Percentiles rank a stretch among this genome's conserved stretches.
Evolutionary conservation across 352 stramenopile genomes (phyloP).

Genomic region (Pythium folliculosum): DNA sequence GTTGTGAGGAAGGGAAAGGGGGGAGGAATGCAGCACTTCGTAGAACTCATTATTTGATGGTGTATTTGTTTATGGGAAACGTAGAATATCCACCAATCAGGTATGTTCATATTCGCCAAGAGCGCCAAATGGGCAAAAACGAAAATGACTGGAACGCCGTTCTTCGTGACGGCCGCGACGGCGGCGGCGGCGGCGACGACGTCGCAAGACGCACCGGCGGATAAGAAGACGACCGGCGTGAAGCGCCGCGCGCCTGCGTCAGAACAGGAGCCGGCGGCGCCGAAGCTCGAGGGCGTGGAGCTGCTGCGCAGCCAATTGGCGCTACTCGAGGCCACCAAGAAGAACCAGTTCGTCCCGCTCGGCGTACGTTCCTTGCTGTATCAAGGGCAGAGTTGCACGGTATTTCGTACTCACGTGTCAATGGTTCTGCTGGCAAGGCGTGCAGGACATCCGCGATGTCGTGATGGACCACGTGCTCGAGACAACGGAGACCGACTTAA

Average conservation of each 20-base stretch:
- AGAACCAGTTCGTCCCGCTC: conserved; percentile 44
- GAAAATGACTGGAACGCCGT: conserved; percentile 59
- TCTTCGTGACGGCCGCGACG: conserved; percentile 45
- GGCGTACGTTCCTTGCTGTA: conserved; percentile 33
- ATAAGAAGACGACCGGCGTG: conserved; percentile 16
- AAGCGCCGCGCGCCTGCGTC: conserved; percentile 30
- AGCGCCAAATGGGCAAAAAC: neutral
- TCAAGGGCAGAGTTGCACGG: neutral
- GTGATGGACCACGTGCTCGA: conserved; percentile 69
- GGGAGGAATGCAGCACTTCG: neutral
- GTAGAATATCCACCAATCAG: conserved; percentile 24
- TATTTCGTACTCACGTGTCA: neutral
- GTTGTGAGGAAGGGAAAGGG: conserved; percentile 23
- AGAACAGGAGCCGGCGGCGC: neutral
- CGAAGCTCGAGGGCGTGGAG: conserved; percentile 23
- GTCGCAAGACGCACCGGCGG: neutral
- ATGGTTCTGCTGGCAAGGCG: neutral
- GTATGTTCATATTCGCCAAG: too few relatives aligned
- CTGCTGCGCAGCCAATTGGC: conserved; percentile 41
- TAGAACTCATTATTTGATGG: conserved; percentile 1
- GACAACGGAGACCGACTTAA: conserved; percentile 56
- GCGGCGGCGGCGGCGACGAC: conserved; percentile 10
- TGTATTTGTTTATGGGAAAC: neutral
- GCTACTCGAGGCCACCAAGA: conserved; percentile 38
- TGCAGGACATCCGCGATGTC: conserved; percentile 63